Evolutionary conservation across 148 eudicot species (phyloP), one percentile per base, ranked within the genome.

Genomic region (Rhododendron ferrugineum): DNA sequence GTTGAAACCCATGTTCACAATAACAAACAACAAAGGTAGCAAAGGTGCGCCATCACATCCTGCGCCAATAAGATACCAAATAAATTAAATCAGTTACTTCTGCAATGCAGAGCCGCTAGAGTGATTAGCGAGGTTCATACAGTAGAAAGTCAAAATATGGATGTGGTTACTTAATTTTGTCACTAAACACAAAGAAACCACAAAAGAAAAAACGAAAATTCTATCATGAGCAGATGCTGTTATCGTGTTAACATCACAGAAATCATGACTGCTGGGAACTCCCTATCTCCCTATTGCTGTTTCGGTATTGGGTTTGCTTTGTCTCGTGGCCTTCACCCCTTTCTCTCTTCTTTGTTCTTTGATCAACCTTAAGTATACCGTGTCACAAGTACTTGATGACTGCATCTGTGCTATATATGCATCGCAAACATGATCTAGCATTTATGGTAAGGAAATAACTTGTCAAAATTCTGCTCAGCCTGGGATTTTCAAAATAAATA

Each of bases 11-110:
- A 97, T 97, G 92, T 97, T 97, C 40, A 97, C 98, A 79, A 93
- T 68, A 84, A 95, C 89, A 89, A 97, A 97, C 60, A 97, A 91
- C 79, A 97, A 84, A 16, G 99, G 99, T 82, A 97, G 88, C 78
- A 97, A 56, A 11, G 99, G 99, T 54, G 99, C 99, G 4, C 99
- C 99, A 79, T 90, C 87, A 87, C 99, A 97, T 89, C 93, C 99
- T 97, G 94, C 44, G 60, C 50, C 46, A 44, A 88, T 84, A 64
- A 89, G 49, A 88, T 47, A 79, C 56, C 30, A 68, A 86, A 60
- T 26, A 76, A 28, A 82, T 70, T 9, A 68, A 50, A 32, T 11
- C 40, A 78, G 47, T 44, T 79, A 79, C 78, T 52, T 34, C 16
- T 28, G 40, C 54, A 54, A 37, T 58, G 30, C 40, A 37, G 32